Conservation (phyloP, 352 stramenopile species). For the Sclerospora graminicola region DNA sequence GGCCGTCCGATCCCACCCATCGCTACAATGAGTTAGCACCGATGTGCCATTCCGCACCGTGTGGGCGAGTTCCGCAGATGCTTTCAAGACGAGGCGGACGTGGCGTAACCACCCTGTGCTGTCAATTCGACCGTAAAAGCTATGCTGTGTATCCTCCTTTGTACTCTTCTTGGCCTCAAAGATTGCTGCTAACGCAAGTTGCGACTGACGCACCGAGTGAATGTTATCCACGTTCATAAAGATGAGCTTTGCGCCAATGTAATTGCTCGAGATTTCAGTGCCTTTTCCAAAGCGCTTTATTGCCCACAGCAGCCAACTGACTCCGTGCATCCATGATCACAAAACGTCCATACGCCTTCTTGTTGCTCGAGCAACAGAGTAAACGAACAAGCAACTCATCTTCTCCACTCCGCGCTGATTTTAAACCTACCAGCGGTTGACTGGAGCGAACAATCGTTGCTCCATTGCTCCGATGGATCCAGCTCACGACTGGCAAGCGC, state of each 20-base stretch:
- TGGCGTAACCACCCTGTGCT: conserved; percentile 94
- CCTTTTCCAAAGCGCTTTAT: conserved; percentile 91
- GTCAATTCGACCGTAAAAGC: conserved; percentile 87
- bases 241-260: conserved; percentile 87
- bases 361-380: conserved; percentile 51
- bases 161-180: conserved; percentile 66
- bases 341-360: conserved; percentile 39
- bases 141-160: conserved; percentile 77
- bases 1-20: conserved; percentile 98
- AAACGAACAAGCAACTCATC: conserved; percentile 68
- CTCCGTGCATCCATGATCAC: conserved; percentile 79
- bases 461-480: conserved; percentile 59
- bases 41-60: conserved; percentile 90
- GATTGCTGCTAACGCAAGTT: conserved; percentile 76
- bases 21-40: conserved; percentile 96
- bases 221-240: conserved; percentile 99
- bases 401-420: conserved; percentile 62
- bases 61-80: conserved; percentile 88
- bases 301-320: conserved; percentile 76
- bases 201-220: conserved; percentile 92
- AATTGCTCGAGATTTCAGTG: conserved; percentile 94
- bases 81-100: conserved; percentile 89
- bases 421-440: conserved; percentile 71
- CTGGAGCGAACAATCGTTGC: conserved; percentile 76
- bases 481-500: conserved; percentile 64